A percentile compares a stretch with the other conserved stretches of the same genome.
Conservation (phyloP, 768 basidiomycete genomes). For the Rhodotorula toruloides region DNA sequence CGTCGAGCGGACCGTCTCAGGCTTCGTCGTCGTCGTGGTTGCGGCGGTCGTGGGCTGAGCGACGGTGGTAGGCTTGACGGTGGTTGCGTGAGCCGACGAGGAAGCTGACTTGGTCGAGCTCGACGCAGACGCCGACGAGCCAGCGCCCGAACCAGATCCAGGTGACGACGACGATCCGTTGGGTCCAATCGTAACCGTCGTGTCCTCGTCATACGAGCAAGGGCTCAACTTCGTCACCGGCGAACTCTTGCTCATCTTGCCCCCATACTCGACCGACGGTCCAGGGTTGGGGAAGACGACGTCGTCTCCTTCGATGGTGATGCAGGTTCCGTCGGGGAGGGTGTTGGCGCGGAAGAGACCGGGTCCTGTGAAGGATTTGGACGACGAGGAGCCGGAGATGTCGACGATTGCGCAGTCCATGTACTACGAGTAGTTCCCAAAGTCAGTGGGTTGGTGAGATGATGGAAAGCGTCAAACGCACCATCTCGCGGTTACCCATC, state of each 20-base stretch:
- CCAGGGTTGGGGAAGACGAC: conserved; percentile 37
- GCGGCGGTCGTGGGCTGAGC: background rate
- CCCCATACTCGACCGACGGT: conserved; percentile 14
- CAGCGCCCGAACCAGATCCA: background rate
- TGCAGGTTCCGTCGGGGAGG: conserved; percentile 19
- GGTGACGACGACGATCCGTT: conserved; percentile 1
- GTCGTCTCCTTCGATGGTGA: conserved; percentile 17
- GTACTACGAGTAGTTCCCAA: background rate
- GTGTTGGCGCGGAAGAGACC: conserved; percentile 34
- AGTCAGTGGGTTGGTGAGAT: background rate
- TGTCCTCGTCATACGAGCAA: conserved; percentile 16
- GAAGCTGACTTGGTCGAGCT: background rate
- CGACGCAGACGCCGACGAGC: background rate
- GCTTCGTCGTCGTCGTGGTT: background rate
- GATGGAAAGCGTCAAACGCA: background rate
- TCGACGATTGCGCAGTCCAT: conserved; percentile 27
- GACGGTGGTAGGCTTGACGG: background rate
- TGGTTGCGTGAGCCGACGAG: background rate
- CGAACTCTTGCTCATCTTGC: background rate
- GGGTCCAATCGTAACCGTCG: conserved; percentile 26
- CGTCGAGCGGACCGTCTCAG: background rate
- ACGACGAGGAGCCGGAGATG: conserved; percentile 3
- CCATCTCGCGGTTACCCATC: conserved; percentile 44
- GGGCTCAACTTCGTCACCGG: conserved; percentile 1
- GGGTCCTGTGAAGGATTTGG: conserved; percentile 32